phyloP scores from a whole-genome alignment of 129 eudicot species.

The Helianthus tuberosus region DNA sequence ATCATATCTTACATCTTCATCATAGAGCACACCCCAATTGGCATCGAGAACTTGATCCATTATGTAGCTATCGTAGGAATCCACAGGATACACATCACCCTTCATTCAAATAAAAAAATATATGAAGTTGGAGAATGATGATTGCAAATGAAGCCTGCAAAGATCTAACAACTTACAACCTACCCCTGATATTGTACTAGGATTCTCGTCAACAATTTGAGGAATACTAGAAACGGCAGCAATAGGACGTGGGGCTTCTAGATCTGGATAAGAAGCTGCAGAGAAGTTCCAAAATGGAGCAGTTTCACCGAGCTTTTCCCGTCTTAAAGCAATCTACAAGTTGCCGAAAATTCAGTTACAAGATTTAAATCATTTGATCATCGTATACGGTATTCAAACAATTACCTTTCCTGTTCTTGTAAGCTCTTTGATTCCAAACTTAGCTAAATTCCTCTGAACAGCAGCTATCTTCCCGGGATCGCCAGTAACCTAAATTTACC shows the following conservation, averaged over 20 bases:
- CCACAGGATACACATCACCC: constrained; percentile 99
- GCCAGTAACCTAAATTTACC: constrained; percentile 80
- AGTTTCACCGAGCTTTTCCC: constrained; percentile 88
- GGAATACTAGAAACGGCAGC: constrained; percentile 15
- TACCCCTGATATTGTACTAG: constrained; percentile 40
- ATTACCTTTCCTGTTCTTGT: constrained; percentile 94
- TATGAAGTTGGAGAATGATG: background rate
- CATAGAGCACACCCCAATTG: constrained; percentile 83
- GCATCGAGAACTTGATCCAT: constrained; percentile 78
- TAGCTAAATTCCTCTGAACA: constrained; percentile 69
- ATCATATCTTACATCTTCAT: constrained; percentile 74
- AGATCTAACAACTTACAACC: constrained; percentile 8
- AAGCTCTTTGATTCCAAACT: constrained; percentile 86
- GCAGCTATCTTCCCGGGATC: constrained; percentile 97
- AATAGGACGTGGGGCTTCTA: constrained; percentile 43
- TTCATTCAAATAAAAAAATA: constrained; percentile 38
- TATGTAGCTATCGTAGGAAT: constrained; percentile 44
- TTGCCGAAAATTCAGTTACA: constrained; percentile 24
- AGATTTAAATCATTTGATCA: background rate
- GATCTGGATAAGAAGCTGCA: constrained; percentile 98
- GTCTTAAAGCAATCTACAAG: constrained; percentile 76
- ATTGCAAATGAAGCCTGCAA: constrained; percentile 3
- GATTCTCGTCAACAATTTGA: constrained; percentile 20
- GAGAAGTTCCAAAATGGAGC: constrained; percentile 96
- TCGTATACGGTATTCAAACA: constrained; percentile 1